Conservation (phyloP, 2,329 filamentous ascomycete species). For the Thelonectria olida region DNA sequence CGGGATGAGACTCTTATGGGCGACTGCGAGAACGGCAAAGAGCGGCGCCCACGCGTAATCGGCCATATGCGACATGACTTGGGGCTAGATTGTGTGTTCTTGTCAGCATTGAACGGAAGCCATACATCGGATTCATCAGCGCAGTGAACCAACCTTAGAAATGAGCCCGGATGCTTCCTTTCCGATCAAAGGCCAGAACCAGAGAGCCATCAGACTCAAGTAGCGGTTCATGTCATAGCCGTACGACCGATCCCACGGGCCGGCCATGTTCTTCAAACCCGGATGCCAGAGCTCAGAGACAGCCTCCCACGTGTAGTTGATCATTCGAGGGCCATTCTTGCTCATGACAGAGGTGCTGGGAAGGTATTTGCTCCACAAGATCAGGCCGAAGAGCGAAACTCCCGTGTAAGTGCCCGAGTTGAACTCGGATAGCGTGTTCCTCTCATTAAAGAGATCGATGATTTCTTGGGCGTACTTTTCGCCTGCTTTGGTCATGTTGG, state of each 20-base stretch:
- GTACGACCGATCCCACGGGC: conserved; percentile 71
- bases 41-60: conserved; percentile 68
- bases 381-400: conserved; percentile 66
- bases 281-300: conserved; percentile 65
- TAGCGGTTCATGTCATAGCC: conserved; percentile 73
- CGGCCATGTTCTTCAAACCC: conserved; percentile 67
- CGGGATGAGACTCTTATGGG: conserved; percentile 58
- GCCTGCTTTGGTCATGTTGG: conserved; percentile 67
- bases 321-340: conserved; percentile 59
- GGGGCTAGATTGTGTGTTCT: conserved; percentile 45
- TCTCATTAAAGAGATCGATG: conserved; percentile 63
- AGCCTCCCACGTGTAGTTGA: conserved; percentile 61
- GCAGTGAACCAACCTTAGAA: conserved; percentile 37
- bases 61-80: conserved; percentile 65
- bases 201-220: conserved; percentile 64
- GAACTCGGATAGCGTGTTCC: conserved; percentile 69
- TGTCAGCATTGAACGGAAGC: background rate
- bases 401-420: conserved; percentile 71
- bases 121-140: background rate
- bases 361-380: conserved; percentile 68
- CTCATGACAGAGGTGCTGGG: conserved; percentile 62
- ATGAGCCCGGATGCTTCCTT: conserved; percentile 52
- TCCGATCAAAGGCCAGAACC: conserved; percentile 67
- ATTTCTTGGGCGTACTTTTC: conserved; percentile 65
- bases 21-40: conserved; percentile 62